Conservation (phyloP, 2,329 filamentous ascomycete genomes). For the Cercospora canescens region DNA sequence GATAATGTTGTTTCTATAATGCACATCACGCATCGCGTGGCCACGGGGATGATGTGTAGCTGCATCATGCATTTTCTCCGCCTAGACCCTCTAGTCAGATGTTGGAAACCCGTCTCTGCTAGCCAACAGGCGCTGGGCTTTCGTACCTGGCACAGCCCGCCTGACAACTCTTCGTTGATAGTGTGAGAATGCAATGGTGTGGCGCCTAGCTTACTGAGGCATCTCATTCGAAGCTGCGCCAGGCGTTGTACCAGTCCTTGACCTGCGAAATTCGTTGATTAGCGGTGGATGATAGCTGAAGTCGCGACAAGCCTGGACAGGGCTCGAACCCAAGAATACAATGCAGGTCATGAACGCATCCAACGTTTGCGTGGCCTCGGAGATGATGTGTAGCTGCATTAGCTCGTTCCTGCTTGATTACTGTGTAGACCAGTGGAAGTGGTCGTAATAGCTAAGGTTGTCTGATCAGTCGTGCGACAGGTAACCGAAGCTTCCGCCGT, state of each 20-base stretch:
- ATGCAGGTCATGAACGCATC: neutral
- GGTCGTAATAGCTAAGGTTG: constrained; percentile 3
- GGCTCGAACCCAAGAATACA: neutral
- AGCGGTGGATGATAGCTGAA: too few relatives aligned
- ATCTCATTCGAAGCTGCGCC: too few relatives aligned
- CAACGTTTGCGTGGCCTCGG: neutral
- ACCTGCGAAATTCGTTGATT: too few relatives aligned
- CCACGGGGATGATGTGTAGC: neutral
- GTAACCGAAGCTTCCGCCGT: constrained; percentile 5
- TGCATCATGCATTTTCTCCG: too few relatives aligned
- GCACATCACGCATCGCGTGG: neutral
- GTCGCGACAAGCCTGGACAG: neutral
- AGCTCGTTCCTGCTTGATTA: neutral
- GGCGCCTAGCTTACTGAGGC: too few relatives aligned
- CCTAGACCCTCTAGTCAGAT: too few relatives aligned
- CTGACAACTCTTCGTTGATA: too few relatives aligned
- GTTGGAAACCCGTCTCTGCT: too few relatives aligned
- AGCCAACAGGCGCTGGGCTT: too few relatives aligned
- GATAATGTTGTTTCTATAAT: neutral
- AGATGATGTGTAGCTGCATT: neutral
- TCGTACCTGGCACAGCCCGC: too few relatives aligned
- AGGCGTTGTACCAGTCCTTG: too few relatives aligned
- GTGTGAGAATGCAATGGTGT: too few relatives aligned
- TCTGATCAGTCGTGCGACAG: constrained; percentile 4
- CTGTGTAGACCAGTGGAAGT: neutral